These are phyloP conservation scores for Gynandropsis gynandra DNA, from an alignment of 345 rosid genomes.

Conservation along the genomic window DNA sequence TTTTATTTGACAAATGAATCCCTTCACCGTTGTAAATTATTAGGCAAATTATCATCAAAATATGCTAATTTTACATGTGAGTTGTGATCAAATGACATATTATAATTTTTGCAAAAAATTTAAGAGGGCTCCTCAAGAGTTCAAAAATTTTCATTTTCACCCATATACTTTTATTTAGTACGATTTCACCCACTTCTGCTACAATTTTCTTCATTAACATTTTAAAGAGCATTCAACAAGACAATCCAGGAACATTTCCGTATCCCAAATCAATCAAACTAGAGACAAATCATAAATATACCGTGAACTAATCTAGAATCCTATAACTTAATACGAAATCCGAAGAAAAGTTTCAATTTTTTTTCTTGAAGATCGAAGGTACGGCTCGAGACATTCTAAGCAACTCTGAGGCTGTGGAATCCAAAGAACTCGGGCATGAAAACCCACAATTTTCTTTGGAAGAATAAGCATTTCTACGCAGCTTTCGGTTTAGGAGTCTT, in stretches of 20 bases:
- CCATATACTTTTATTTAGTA: too few relatives aligned
- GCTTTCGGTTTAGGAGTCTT: conserved; percentile 46
- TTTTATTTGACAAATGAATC: too few relatives aligned
- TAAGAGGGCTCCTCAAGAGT: too few relatives aligned
- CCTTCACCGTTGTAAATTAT: too few relatives aligned
- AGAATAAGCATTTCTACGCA: conserved; percentile 26
- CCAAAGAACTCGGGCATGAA: background rate
- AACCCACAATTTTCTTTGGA: background rate
- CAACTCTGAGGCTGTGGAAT: background rate
- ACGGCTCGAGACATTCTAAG: background rate
- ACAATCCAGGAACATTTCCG: conserved; percentile 7
- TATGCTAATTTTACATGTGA: too few relatives aligned
- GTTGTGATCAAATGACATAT: too few relatives aligned
- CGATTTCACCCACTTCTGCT: too few relatives aligned
- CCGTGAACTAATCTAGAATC: conserved; percentile 20
- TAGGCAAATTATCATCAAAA: too few relatives aligned
- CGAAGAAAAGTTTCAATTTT: conserved; percentile 6
- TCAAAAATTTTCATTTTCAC: too few relatives aligned
- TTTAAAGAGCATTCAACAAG: too few relatives aligned
- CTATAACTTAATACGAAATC: conserved; percentile 9
- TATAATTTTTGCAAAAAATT: too few relatives aligned
- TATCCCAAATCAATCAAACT: conserved; percentile 1
- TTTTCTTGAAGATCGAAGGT: conserved; percentile 3
- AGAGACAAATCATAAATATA: background rate
- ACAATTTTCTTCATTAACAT: too few relatives aligned